These are phyloP conservation scores for Hemisphaericaspora nanyangensis DNA, from an alignment of 805 yeast genomes.

Conservation along the genomic window DNA sequence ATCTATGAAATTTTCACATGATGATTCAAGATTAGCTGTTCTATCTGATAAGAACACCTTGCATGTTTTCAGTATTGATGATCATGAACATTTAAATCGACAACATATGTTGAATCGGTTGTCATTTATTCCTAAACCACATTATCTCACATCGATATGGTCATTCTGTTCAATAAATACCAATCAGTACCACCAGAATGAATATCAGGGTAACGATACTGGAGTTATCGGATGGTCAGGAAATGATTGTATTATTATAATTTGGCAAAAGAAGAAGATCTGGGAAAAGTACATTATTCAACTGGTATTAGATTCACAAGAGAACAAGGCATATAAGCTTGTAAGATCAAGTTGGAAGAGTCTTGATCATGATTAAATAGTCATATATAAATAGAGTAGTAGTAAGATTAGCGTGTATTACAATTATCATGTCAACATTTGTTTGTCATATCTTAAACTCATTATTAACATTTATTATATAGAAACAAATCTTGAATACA, in stretches of 20 bases:
- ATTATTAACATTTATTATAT: too few species aligned
- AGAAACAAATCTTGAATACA: too few species aligned
- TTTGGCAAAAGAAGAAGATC: constrained; percentile 69
- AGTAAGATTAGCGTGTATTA: too few species aligned
- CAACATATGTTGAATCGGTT: constrained; percentile 63
- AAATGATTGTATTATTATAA: constrained; percentile 65
- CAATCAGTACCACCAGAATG: constrained; percentile 31
- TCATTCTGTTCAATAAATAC: constrained; percentile 74
- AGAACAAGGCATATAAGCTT: constrained; percentile 15
- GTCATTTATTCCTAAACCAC: constrained; percentile 52
- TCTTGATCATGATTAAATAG: constrained; percentile 14
- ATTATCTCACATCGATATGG: constrained; percentile 83
- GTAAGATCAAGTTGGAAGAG: constrained; percentile 24
- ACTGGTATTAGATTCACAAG: neutral
- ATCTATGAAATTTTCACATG: constrained; percentile 79
- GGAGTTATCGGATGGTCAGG: constrained; percentile 67
- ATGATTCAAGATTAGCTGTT: constrained; percentile 74
- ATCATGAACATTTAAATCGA: constrained; percentile 37
- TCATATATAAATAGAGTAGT: too few species aligned
- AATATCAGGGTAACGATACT: constrained; percentile 16
- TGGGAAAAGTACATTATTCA: constrained; percentile 82
- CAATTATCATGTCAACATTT: too few species aligned
- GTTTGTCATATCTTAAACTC: too few species aligned
- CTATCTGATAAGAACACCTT: constrained; percentile 86
- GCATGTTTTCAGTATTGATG: constrained; percentile 66